phyloP scores from a whole-genome alignment of 495 filamentous ascomycete species.

The Podospora anserina region DNA sequence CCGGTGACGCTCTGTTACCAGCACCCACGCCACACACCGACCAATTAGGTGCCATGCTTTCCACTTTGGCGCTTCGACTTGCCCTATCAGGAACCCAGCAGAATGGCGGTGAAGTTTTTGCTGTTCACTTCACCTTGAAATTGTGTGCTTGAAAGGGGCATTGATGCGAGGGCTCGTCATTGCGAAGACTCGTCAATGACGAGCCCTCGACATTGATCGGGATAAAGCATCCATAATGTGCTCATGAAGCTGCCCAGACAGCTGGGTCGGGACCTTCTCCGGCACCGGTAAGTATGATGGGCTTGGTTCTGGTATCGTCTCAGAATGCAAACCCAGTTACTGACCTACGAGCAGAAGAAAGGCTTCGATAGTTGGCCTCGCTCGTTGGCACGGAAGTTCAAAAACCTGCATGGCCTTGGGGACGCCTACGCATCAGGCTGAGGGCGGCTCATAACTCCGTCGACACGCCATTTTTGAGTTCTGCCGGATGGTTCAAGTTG shows the following conservation, averaged over 20 bases:
- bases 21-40: neutral
- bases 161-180: no score
- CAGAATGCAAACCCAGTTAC: no score
- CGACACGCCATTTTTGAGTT: neutral
- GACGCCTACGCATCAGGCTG: no score
- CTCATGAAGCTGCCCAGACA: neutral
- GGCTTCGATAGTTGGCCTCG: no score
- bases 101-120: neutral
- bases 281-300: no score
- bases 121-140: neutral
- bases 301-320: no score
- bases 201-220: neutral
- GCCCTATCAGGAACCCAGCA: neutral
- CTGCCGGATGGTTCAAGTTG: neutral
- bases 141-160: no score
- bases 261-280: no score
- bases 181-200: neutral
- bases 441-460: neutral
- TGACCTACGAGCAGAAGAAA: no score
- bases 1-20: neutral
- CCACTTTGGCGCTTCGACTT: neutral
- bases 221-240: no score
- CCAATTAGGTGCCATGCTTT: neutral
- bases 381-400: no score
- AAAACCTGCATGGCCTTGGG: no score